Evolutionary conservation across 2,329 filamentous ascomycete genomes (phyloP), one percentile per base, ranked within the genome.

Genomic region (Penicillium frequentans): DNA sequence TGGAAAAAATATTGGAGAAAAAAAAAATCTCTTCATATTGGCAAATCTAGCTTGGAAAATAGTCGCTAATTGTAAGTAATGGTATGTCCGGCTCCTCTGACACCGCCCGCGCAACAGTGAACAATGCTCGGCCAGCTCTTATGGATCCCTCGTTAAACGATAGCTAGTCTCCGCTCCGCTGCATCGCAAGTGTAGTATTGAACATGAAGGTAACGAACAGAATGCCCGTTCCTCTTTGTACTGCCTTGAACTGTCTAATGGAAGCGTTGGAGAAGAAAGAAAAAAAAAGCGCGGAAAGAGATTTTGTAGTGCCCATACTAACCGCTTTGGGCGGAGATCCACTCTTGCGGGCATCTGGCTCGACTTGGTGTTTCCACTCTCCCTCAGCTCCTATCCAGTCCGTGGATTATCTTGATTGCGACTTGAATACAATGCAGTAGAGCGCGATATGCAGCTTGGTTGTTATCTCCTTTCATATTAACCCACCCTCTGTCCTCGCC

Each of bases 211-310:
- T 76, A 77, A 73, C 81, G 79, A 79, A 82, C 89, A 92, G 86
- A 90, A 93, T 83, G 89, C 79, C 82, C 80, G 76, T 77, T 80
- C 80, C 75, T 81, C 66, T 68, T 70, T 83, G 82, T 86, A 66
- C 69, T 87, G 87, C 82, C 82, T 84, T 89, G 90, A 86, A 93
- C 90, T 93, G 90, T 93, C 90, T 93, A 75, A 81, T 84, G 87
- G 88, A 83, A 84, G 89, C 88, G 87, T 89, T 85, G 80, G 68
- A 72, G 75, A 77, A 75, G 73, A 77, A 73, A 66, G 64, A 70
- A 65, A 64, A 70, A 52, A 56, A 37, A 55, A 58, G 11, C 27
- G 50, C 48, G 31, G 27, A 42, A 56, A 57, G 48, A 61, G 60
- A 64, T 67, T 64, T 66, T 67, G 43, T 55, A 58, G 31, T 52